Evolutionary conservation across 2,329 filamentous ascomycete species (phyloP).

Genomic region (Ramichloridium luteum): DNA sequence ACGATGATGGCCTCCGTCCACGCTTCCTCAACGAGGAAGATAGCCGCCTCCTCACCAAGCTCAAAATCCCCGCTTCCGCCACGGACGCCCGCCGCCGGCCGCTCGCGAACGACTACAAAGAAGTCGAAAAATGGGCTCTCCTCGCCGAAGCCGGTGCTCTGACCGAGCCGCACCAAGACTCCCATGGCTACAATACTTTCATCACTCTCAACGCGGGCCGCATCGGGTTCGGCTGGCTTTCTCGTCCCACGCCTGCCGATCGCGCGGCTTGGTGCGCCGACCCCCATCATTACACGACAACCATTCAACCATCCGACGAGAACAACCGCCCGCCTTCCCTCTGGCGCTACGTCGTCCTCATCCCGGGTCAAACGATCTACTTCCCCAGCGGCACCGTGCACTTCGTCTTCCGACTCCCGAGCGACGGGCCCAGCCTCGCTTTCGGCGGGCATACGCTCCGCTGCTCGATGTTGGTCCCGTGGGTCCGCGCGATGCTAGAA

Average conservation of each 20-base stretch:
- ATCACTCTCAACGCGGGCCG: constrained; percentile 23
- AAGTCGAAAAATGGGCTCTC: constrained; percentile 25
- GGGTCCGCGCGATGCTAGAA: constrained; percentile 35
- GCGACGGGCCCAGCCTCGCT: constrained; percentile 21
- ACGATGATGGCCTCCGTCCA: constrained; percentile 22
- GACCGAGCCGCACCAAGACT: constrained; percentile 25
- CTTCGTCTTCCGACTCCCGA: constrained; percentile 23
- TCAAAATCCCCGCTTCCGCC: constrained; percentile 18
- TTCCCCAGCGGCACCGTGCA: constrained; percentile 24
- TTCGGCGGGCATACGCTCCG: constrained; percentile 24
- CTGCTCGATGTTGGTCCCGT: constrained; percentile 27
- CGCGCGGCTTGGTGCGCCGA: constrained; percentile 16
- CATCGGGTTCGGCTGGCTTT: constrained; percentile 24
- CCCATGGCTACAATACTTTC: constrained; percentile 24
- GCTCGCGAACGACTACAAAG: constrained; percentile 21
- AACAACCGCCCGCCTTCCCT: constrained; percentile 14
- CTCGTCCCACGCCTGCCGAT: constrained; percentile 15
- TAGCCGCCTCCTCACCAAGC: constrained; percentile 21
- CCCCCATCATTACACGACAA: no score
- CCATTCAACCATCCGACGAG: no score
- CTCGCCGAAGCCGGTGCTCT: constrained; percentile 23
- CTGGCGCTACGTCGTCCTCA: constrained; percentile 22
- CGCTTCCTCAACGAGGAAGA: constrained; percentile 23
- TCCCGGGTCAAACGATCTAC: constrained; percentile 22
- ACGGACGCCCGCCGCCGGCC: constrained; percentile 18